phyloP scores from a whole-genome alignment of 2,329 filamentous ascomycete genomes.

The Hypoxylon sp. region DNA sequence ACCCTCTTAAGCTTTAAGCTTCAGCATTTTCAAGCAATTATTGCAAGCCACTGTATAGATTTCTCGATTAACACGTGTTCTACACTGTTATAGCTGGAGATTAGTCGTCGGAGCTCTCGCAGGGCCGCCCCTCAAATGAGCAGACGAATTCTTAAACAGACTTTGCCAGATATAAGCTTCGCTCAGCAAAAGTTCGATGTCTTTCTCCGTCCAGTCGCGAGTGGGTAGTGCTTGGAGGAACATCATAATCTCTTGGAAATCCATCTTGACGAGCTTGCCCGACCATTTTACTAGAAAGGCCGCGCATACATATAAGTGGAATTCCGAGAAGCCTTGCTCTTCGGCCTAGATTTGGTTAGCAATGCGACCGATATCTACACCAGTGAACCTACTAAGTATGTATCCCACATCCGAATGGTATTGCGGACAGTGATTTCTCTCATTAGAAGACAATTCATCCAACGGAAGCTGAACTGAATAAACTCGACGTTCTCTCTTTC shows the following conservation, averaged over 20 bases:
- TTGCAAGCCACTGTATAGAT: background rate
- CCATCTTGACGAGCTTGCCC: slow-evolving; percentile 93
- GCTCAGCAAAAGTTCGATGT: slow-evolving; percentile 93
- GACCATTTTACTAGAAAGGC: slow-evolving; percentile 99
- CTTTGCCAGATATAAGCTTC: slow-evolving; percentile 99
- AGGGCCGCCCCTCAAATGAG: slow-evolving; percentile 76
- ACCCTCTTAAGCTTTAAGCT: background rate
- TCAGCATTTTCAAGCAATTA: background rate
- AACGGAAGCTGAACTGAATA: slow-evolving; percentile 98
- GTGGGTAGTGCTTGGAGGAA: slow-evolving; percentile 96
- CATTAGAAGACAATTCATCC: slow-evolving; percentile 99
- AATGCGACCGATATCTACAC: slow-evolving; percentile 15
- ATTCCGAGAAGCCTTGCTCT: slow-evolving; percentile 97
- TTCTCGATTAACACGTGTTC: background rate
- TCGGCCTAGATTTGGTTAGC: slow-evolving; percentile 74
- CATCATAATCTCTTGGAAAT: slow-evolving; percentile 99
- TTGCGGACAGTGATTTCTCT: slow-evolving; percentile 96
- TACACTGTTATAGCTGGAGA: slow-evolving; percentile 52
- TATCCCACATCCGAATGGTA: slow-evolving; percentile 99
- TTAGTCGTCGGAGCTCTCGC: slow-evolving; percentile 56
- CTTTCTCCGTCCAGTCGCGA: slow-evolving; percentile 95
- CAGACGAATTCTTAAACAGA: slow-evolving; percentile 92
- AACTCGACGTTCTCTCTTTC: slow-evolving; percentile 95
- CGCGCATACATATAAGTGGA: slow-evolving; percentile 97
- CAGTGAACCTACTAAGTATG: slow-evolving; percentile 81